phyloP scores from a whole-genome alignment of 208 protist species.

The Leishmania braziliensis region DNA sequence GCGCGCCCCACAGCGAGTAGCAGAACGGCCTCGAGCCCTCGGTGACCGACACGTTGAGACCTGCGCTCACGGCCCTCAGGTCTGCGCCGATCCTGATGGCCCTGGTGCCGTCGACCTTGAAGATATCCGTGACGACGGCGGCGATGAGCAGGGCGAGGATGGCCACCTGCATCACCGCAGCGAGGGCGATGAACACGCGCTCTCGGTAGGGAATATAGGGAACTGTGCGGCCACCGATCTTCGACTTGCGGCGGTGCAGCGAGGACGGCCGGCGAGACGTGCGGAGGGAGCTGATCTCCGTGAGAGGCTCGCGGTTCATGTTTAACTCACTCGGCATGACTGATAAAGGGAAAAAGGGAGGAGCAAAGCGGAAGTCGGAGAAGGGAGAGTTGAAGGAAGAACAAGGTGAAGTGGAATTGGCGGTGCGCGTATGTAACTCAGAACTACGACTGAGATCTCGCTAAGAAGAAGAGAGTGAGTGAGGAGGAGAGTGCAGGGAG shows the following conservation, averaged over 20 bases:
- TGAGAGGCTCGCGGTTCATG: conserved; percentile 11
- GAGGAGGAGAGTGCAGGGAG: background rate
- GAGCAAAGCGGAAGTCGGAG: background rate
- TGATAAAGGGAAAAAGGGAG: background rate
- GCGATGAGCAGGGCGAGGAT: conserved; percentile 28
- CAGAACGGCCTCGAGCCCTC: conserved; percentile 27
- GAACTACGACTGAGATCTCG: background rate
- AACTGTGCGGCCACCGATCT: conserved; percentile 18
- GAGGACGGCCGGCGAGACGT: conserved; percentile 26
- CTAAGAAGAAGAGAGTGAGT: background rate
- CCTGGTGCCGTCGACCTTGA: conserved; percentile 26
- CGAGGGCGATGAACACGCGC: conserved; percentile 25
- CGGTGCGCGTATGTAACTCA: background rate
- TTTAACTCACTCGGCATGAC: background rate
- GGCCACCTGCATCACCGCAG: conserved; percentile 14
- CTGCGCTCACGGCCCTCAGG: conserved; percentile 12
- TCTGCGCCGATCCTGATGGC: conserved; percentile 18
- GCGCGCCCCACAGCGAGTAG: conserved; percentile 32
- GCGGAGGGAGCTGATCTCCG: conserved; percentile 18
- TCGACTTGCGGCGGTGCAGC: conserved; percentile 31
- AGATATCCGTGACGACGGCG: conserved; percentile 16
- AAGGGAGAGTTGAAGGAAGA: background rate
- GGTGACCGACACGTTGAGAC: conserved; percentile 19
- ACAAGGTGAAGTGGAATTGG: background rate
- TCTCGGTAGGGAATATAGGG: conserved; percentile 25